Evolutionary conservation across 2,329 filamentous ascomycete species (phyloP).

Genomic region (Zopfia rhizophila): DNA sequence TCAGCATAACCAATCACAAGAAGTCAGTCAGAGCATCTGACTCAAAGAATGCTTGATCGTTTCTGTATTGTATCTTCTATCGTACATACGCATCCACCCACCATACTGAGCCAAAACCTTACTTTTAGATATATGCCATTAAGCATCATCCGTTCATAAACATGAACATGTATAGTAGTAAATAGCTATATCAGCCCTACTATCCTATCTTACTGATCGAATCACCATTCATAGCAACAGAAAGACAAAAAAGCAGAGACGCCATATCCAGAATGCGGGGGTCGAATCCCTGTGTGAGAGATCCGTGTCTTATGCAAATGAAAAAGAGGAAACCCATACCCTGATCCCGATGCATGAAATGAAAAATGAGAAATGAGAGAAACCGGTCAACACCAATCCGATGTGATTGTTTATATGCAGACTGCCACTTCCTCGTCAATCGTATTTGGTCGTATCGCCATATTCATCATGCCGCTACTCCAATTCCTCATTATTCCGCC

Average conservation of each 20-base stretch:
- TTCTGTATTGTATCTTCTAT: too few relatives aligned
- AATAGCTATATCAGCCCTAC: too few relatives aligned
- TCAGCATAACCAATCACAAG: too few relatives aligned
- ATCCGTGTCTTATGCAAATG: too few relatives aligned
- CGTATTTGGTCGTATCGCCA: constrained; percentile 2
- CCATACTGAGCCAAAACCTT: too few relatives aligned
- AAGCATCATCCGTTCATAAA: constrained; percentile 29
- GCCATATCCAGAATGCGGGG: constrained; percentile 19
- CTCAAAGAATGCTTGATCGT: too few relatives aligned
- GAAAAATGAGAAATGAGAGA: neutral
- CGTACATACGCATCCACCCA: too few relatives aligned
- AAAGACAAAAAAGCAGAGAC: constrained; percentile 18
- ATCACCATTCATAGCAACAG: constrained; percentile 8
- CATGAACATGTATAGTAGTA: too few relatives aligned
- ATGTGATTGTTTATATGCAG: constrained; percentile 13
- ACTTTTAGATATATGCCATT: too few relatives aligned
- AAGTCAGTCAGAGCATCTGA: too few relatives aligned
- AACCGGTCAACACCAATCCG: neutral
- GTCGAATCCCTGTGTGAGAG: too few relatives aligned
- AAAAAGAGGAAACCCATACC: constrained; percentile 14
- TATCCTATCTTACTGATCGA: constrained; percentile 1
- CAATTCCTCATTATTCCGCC: constrained; percentile 8
- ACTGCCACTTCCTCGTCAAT: constrained; percentile 13
- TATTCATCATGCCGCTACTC: constrained; percentile 3
- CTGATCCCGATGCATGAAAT: constrained; percentile 4